phyloP scores from a whole-genome alignment of 2,329 filamentous ascomycete species.

The Microdochium nivale region DNA sequence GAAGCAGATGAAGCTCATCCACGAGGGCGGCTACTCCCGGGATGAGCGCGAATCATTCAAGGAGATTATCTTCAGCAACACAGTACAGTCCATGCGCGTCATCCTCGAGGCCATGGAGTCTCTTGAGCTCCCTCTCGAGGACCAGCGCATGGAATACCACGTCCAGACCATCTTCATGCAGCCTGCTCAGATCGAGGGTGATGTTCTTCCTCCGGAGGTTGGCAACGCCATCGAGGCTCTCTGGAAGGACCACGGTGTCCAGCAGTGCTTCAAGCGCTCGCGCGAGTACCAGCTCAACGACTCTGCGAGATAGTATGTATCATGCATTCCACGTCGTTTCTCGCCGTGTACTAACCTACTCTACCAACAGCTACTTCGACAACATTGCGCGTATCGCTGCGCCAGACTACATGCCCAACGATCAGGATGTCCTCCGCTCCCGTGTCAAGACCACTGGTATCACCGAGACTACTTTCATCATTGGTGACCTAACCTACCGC shows the following conservation, averaged over 20 bases:
- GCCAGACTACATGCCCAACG: conserved; percentile 88
- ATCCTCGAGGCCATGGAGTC: conserved; percentile 63
- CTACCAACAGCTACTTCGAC: conserved; percentile 74
- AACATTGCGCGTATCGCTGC: conserved; percentile 85
- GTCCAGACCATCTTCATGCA: conserved; percentile 99
- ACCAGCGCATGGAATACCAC: conserved; percentile 90
- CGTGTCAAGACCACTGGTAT: conserved; percentile 98
- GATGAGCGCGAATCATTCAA: conserved; percentile 68
- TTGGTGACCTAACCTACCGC: conserved; percentile 86
- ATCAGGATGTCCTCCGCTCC: conserved; percentile 89
- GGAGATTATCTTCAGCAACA: conserved; percentile 65
- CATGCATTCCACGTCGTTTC: conserved; percentile 1
- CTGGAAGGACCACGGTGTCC: conserved; percentile 88
- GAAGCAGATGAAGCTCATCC: conserved; percentile 98
- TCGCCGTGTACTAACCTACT: conserved; percentile 21
- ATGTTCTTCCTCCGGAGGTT: conserved; percentile 88
- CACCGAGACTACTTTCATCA: conserved; percentile 92
- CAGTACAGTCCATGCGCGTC: conserved; percentile 61
- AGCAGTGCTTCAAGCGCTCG: conserved; percentile 91
- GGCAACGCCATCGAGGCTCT: conserved; percentile 85
- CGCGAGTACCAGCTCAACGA: conserved; percentile 96
- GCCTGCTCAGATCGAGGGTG: conserved; percentile 90
- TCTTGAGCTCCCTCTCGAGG: conserved; percentile 72
- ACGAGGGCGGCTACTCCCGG: conserved; percentile 96
- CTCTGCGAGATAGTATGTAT: conserved; percentile 83